A percentile compares a stretch with the other conserved stretches of the same genome.
These are phyloP conservation scores for Russula sp. DNA, from an alignment of 768 basidiomycete species.

Conservation along the genomic window DNA sequence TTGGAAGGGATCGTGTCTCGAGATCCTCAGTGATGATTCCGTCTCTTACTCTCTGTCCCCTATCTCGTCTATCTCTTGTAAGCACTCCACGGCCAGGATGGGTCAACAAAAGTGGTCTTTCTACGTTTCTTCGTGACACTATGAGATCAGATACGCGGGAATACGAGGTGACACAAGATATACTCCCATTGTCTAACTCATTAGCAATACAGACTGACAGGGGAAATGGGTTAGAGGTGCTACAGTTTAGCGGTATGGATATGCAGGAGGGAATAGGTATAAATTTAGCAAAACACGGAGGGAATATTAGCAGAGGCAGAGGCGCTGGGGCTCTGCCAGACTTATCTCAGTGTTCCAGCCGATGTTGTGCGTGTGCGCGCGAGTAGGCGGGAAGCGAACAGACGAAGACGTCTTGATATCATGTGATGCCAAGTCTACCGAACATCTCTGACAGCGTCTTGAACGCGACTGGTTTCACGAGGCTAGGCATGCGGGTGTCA, in stretches of 20 bases:
- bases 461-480: constrained; percentile 95
- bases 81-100: too few species aligned
- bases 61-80: too few species aligned
- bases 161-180: neutral
- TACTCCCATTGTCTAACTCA: neutral
- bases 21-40: too few species aligned
- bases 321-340: too few species aligned
- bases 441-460: constrained; percentile 85
- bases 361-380: neutral
- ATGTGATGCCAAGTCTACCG: constrained; percentile 54
- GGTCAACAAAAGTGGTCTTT: too few species aligned
- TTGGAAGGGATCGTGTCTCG: too few species aligned
- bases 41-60: too few species aligned
- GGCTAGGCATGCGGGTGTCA: constrained; percentile 37
- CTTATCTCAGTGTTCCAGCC: neutral
- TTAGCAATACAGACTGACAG: constrained; percentile 8
- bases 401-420: constrained; percentile 19
- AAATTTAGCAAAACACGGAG: constrained; percentile 16
- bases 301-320: neutral
- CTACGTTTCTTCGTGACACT: too few species aligned
- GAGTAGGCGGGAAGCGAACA: neutral
- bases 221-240: constrained; percentile 3
- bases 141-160: too few species aligned
- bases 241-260: neutral
- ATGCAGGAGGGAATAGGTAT: constrained; percentile 10